A percentile compares a stretch with the other conserved stretches of the same genome.
These are phyloP conservation scores for Lasiodiplodia hormozganensis DNA, from an alignment of 2,329 filamentous ascomycete genomes.

Conservation along the genomic window DNA sequence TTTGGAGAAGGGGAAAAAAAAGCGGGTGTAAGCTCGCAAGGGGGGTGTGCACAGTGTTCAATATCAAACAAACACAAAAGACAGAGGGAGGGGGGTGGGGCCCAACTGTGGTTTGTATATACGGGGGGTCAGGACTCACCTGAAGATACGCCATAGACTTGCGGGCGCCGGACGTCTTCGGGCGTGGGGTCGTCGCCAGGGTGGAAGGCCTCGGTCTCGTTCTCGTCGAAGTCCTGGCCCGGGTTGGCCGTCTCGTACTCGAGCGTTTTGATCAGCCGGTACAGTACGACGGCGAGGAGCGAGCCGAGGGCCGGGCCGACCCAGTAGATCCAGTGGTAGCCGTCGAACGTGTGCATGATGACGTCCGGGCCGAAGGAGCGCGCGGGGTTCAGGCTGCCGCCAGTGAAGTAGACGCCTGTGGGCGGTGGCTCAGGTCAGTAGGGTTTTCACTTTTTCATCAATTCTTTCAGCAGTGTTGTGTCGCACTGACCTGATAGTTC, in stretches of 20 bases:
- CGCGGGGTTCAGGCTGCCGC: slow-evolving; percentile 55
- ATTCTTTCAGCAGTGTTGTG: neutral
- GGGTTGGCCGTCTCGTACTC: slow-evolving; percentile 53
- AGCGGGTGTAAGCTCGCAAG: too few relatives aligned
- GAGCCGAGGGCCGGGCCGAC: slow-evolving; percentile 50
- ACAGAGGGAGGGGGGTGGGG: neutral
- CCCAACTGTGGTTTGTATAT: too few relatives aligned
- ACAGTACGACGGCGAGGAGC: slow-evolving; percentile 47
- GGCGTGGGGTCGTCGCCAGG: slow-evolving; percentile 41
- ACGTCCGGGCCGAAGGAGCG: slow-evolving; percentile 55
- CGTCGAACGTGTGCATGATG: slow-evolving; percentile 48
- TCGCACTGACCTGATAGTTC: slow-evolving; percentile 38
- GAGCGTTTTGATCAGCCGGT: slow-evolving; percentile 48
- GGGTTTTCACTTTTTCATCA: neutral
- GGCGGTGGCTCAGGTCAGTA: slow-evolving; percentile 43
- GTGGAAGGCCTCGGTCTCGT: slow-evolving; percentile 45
- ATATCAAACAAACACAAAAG: too few relatives aligned
- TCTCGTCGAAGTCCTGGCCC: slow-evolving; percentile 48
- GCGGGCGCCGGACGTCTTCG: slow-evolving; percentile 25
- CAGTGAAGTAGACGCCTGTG: slow-evolving; percentile 50
- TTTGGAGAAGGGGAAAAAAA: too few relatives aligned
- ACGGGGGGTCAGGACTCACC: neutral
- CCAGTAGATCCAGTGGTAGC: slow-evolving; percentile 58
- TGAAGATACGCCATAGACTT: neutral
- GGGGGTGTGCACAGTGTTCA: too few relatives aligned